Conservation (phyloP, 1,284 basidiomycete genomes). For the Boletus semigastroideus region DNA sequence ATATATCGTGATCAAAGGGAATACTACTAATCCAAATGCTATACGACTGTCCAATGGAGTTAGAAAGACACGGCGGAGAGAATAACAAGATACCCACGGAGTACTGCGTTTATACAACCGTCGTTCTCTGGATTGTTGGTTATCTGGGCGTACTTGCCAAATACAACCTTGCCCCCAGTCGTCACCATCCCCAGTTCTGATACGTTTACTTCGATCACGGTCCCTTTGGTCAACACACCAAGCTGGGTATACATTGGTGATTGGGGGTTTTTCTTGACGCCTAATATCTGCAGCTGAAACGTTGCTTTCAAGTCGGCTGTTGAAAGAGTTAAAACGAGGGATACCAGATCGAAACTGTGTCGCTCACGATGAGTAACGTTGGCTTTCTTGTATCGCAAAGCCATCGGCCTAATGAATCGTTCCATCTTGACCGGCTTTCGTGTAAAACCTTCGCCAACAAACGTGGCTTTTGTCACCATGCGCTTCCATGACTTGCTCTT, state of each 20-base stretch:
- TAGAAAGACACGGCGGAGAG: background rate
- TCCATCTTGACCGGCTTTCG: constrained; percentile 99
- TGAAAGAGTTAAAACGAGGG: constrained; percentile 6
- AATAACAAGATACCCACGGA: constrained; percentile 54
- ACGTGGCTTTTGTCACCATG: constrained; percentile 99
- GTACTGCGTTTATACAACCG: constrained; percentile 93
- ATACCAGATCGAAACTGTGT: background rate
- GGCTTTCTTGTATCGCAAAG: constrained; percentile 95
- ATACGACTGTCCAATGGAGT: constrained; percentile 26
- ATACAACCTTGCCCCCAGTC: constrained; percentile 93
- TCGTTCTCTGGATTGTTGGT: constrained; percentile 97
- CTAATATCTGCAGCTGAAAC: constrained; percentile 97
- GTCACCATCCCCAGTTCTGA: constrained; percentile 98
- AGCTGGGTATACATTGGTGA: constrained; percentile 96
- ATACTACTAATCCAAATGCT: background rate
- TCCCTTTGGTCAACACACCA: constrained; percentile 98
- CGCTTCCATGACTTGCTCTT: constrained; percentile 99
- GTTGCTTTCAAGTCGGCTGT: constrained; percentile 95
- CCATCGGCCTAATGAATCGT: constrained; percentile 97
- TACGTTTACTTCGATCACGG: constrained; percentile 98
- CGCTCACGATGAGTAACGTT: constrained; percentile 96
- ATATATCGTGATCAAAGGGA: constrained; percentile 7
- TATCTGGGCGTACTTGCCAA: constrained; percentile 94
- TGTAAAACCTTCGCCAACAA: constrained; percentile 98
- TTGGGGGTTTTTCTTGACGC: constrained; percentile 99